Evolutionary conservation across 129 eudicot species (phyloP).

Genomic region (Heracleum sosnowskyi): DNA sequence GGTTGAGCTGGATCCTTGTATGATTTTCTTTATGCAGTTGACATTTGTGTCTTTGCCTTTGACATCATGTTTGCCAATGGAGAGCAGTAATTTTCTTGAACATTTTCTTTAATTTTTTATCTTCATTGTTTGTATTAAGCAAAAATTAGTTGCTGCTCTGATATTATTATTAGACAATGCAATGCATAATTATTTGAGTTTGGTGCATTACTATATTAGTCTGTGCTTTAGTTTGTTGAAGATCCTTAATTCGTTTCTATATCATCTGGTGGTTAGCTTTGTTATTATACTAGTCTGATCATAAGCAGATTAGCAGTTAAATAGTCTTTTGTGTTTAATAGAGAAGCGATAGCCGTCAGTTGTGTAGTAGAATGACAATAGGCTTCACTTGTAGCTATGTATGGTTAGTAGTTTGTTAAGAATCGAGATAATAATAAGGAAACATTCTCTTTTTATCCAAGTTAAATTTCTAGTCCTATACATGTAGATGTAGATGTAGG

Average conservation of each 20-base stretch:
- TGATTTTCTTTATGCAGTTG: slow-evolving; percentile 48
- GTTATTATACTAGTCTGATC: neutral
- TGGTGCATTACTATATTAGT: too few relatives aligned
- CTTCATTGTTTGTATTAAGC: neutral
- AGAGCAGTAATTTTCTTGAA: slow-evolving; percentile 59
- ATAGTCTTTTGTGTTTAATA: neutral
- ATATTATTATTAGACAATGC: too few relatives aligned
- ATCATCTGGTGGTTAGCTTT: neutral
- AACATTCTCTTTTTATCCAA: neutral
- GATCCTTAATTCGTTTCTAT: neutral
- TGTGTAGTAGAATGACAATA: neutral
- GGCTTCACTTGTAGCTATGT: neutral
- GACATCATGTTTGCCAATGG: slow-evolving; percentile 95
- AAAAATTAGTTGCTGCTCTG: neutral
- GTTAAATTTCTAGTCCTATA: neutral
- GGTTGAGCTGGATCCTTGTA: slow-evolving; percentile 6
- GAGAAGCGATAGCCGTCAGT: neutral
- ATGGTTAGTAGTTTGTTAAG: neutral
- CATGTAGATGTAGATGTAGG: neutral
- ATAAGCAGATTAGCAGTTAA: neutral
- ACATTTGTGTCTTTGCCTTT: slow-evolving; percentile 71
- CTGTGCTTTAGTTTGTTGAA: neutral
- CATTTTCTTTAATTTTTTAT: slow-evolving; percentile 12
- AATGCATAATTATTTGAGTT: neutral
- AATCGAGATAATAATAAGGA: neutral